phyloP scores from a whole-genome alignment of 2,329 filamentous ascomycete species.

The Thelonectria discophora region DNA sequence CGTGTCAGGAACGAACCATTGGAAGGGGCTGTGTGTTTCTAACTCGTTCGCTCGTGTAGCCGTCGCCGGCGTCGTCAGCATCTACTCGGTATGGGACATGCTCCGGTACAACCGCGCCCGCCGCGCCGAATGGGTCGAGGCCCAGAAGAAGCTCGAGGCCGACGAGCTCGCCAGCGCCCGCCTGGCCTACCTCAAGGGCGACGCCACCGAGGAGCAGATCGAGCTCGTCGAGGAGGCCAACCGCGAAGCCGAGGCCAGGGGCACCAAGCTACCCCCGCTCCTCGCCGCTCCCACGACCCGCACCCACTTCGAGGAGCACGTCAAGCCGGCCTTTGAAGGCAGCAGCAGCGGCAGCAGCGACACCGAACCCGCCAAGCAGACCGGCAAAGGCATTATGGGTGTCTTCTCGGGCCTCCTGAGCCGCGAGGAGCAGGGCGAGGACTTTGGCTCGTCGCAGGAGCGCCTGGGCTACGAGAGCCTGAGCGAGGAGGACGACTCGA shows the following conservation, averaged over 20 bases:
- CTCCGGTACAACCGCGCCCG: slow-evolving; percentile 68
- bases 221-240: slow-evolving; percentile 66
- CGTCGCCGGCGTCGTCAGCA: slow-evolving; percentile 63
- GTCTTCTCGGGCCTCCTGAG: slow-evolving; percentile 46
- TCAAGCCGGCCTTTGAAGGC: slow-evolving; percentile 45
- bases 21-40: slow-evolving; percentile 8
- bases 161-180: slow-evolving; percentile 66
- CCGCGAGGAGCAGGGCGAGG: slow-evolving; percentile 36
- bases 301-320: slow-evolving; percentile 48
- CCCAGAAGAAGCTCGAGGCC: slow-evolving; percentile 62
- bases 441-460: slow-evolving; percentile 29
- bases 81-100: slow-evolving; percentile 70
- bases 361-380: slow-evolving; percentile 29
- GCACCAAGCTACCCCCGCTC: slow-evolving; percentile 60
- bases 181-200: slow-evolving; percentile 67
- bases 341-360: slow-evolving; percentile 16
- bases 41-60: slow-evolving; percentile 46
- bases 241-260: slow-evolving; percentile 55
- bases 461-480: slow-evolving; percentile 32
- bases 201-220: slow-evolving; percentile 65
- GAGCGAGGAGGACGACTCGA: slow-evolving; percentile 36
- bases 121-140: slow-evolving; percentile 65
- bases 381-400: slow-evolving; percentile 50
- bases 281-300: slow-evolving; percentile 56
- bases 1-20: too few species aligned